Evolutionary conservation across 345 rosid species (phyloP).

Genomic region (Eucalyptus guilfoylei): DNA sequence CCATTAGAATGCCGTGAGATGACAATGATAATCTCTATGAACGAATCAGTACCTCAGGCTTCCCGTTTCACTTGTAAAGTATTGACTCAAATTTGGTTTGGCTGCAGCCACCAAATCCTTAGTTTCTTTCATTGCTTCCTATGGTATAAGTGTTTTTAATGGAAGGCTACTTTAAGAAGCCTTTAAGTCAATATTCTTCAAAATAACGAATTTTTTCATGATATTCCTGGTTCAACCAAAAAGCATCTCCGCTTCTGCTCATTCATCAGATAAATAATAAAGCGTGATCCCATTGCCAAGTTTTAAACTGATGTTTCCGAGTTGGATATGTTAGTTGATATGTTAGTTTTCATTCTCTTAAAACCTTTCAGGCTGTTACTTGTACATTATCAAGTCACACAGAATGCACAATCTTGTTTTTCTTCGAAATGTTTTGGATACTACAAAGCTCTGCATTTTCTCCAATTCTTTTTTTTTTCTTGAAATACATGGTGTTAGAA

Average conservation of each 20-base stretch:
- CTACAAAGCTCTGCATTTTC: neutral
- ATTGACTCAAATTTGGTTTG: neutral
- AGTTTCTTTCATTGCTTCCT: neutral
- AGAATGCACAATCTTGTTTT: neutral
- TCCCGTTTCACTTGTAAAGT: neutral
- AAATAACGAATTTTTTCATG: neutral
- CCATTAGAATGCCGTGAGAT: neutral
- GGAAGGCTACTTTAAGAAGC: neutral
- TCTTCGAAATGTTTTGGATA: neutral
- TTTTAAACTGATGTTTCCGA: neutral
- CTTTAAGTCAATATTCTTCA: neutral
- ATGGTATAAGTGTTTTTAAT: neutral
- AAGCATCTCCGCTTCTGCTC: neutral
- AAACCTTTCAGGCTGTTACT: neutral
- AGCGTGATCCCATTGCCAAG: neutral
- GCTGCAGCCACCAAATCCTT: neutral
- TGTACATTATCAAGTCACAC: neutral
- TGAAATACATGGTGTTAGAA: neutral
- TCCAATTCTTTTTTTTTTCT: neutral
- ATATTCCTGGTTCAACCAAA: neutral
- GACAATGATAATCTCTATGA: neutral
- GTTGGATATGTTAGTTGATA: neutral
- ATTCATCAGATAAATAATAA: neutral
- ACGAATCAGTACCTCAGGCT: neutral
- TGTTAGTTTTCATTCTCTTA: neutral